A percentile compares a stretch with the other conserved stretches of the same genome.
Evolutionary conservation across 1,284 basidiomycete genomes (phyloP).

Genomic region (Anthracocystis setariae): DNA sequence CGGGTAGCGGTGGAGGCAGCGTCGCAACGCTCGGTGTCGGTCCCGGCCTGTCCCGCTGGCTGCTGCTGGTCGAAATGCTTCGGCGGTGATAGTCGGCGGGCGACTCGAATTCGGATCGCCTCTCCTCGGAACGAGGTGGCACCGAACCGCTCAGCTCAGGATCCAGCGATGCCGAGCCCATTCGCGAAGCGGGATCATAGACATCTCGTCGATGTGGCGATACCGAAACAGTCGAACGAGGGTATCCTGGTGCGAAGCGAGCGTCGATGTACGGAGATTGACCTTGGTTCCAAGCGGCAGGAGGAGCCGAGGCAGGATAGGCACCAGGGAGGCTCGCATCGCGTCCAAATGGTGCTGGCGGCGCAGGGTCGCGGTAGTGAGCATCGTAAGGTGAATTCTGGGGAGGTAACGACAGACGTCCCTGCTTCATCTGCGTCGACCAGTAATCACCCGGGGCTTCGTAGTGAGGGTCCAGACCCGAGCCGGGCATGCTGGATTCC

Average conservation of each 20-base stretch:
- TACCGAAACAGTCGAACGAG: conserved; percentile 36
- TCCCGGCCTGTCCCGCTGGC: conserved; percentile 24
- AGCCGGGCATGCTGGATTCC: conserved; percentile 39
- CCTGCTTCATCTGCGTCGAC: conserved; percentile 42
- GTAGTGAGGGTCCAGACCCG: conserved; percentile 27
- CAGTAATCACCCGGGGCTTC: conserved; percentile 42
- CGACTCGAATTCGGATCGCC: conserved; percentile 10
- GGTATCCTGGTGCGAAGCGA: conserved; percentile 29
- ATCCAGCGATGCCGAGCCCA: conserved; percentile 29
- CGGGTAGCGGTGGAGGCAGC: conserved; percentile 20
- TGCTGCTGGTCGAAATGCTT: conserved; percentile 45
- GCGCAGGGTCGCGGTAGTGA: conserved; percentile 40
- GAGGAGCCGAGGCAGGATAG: conserved; percentile 19
- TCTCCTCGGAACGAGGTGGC: background rate
- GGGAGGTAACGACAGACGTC: conserved; percentile 44
- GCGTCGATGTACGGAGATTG: conserved; percentile 33
- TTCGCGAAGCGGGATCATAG: conserved; percentile 25
- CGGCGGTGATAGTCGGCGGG: conserved; percentile 35
- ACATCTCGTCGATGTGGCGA: conserved; percentile 26
- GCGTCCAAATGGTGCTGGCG: conserved; percentile 34
- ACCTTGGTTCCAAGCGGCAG: conserved; percentile 25
- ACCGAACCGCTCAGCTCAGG: conserved; percentile 30
- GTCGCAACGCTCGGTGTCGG: conserved; percentile 14
- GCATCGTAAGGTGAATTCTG: conserved; percentile 17
- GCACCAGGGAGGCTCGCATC: conserved; percentile 19